These are phyloP conservation scores for Ilex paraguariensis DNA, from an alignment of 305 asterid species.

Conservation along the genomic window DNA sequence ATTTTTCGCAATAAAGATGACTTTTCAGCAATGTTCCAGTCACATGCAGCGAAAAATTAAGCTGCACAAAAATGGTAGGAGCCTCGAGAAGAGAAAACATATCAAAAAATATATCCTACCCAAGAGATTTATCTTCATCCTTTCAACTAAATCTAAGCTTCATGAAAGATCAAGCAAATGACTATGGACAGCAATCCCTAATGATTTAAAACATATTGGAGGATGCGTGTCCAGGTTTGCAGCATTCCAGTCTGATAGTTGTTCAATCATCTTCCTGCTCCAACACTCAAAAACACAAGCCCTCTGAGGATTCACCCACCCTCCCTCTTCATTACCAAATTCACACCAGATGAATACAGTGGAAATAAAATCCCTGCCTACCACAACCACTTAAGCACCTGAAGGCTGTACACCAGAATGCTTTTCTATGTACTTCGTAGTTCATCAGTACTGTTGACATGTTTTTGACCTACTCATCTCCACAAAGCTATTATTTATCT, in stretches of 20 bases:
- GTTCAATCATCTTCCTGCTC: too few relatives aligned
- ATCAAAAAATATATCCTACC: not conserved
- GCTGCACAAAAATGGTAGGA: not conserved
- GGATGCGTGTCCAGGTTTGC: too few relatives aligned
- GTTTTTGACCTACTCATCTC: not conserved
- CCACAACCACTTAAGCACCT: constrained; percentile 1
- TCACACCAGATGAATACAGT: not conserved
- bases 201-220: not conserved
- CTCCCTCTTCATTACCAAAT: not conserved
- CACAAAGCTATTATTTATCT: not conserved
- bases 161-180: not conserved
- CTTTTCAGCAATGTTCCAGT: too few relatives aligned
- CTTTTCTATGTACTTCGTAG: not conserved
- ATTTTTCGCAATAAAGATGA: too few relatives aligned
- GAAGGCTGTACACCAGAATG: not conserved
- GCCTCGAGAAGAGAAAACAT: not conserved
- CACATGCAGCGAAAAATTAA: too few relatives aligned
- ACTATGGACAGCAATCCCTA: not conserved
- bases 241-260: too few relatives aligned
- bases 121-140: not conserved
- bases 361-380: not conserved
- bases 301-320: not conserved
- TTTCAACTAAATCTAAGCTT: constrained; percentile 1
- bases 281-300: not conserved
- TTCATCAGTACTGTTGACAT: not conserved